A percentile compares a stretch with the other conserved stretches of the same genome.
phyloP scores from a whole-genome alignment of 164 flowering plant genomes.

The Aristolochia californica region DNA sequence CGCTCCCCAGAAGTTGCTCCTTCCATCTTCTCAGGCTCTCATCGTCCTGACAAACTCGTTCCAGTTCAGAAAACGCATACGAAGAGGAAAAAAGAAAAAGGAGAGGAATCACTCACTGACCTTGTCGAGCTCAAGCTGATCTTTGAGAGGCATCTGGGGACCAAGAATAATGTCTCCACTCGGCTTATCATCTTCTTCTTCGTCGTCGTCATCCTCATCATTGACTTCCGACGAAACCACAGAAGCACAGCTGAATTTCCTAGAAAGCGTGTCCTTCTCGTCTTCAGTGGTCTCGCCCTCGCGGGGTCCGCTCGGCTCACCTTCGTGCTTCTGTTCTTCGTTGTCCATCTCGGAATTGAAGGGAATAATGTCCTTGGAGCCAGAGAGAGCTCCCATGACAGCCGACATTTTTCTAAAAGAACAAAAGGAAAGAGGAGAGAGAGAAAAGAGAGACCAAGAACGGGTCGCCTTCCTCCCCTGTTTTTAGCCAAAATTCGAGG shows the following conservation, averaged over 20 bases:
- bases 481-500: too few relatives aligned
- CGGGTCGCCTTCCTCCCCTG: too few relatives aligned
- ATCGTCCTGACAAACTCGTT: conserved; percentile 21
- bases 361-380: conserved; percentile 16
- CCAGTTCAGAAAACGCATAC: too few relatives aligned
- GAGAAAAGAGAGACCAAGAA: too few relatives aligned
- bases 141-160: conserved; percentile 37
- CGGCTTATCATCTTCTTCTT: conserved; percentile 15
- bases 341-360: conserved; percentile 13
- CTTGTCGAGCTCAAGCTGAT: conserved; percentile 45
- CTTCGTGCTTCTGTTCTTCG: conserved; percentile 5
- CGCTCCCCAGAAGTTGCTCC: conserved; percentile 44
- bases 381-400: conserved; percentile 19
- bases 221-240: conserved; percentile 9
- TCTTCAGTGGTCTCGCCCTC: conserved; percentile 1
- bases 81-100: background rate
- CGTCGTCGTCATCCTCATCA: conserved; percentile 15
- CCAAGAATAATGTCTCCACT: conserved; percentile 21
- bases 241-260: conserved; percentile 13
- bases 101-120: conserved; percentile 7
- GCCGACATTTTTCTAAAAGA: conserved; percentile 19
- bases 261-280: conserved; percentile 5
- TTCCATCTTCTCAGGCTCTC: conserved; percentile 49
- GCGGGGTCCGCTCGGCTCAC: conserved; percentile 6
- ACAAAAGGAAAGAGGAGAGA: background rate